These are phyloP conservation scores for Cercophora scortea DNA, from an alignment of 495 filamentous ascomycete genomes.

Conservation along the genomic window DNA sequence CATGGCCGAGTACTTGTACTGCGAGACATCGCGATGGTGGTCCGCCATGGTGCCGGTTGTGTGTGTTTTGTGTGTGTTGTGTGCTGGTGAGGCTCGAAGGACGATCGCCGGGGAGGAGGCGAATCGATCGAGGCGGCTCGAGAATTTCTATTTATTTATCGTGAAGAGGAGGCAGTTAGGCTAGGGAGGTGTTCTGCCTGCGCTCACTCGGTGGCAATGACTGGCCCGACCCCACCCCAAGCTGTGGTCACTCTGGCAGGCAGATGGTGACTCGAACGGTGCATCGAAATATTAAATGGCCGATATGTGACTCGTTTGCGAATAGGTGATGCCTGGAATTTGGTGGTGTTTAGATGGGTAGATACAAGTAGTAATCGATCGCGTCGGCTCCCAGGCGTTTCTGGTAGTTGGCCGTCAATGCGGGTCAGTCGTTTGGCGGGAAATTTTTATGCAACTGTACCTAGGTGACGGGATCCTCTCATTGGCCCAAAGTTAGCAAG, in stretches of 20 bases:
- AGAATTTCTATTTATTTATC: too few species aligned
- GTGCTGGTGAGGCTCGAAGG: neutral
- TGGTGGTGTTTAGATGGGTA: conserved; percentile 2
- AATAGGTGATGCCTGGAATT: neutral
- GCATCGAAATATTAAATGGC: conserved; percentile 12
- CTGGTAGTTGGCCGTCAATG: neutral
- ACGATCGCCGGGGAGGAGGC: neutral
- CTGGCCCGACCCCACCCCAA: conserved; percentile 11
- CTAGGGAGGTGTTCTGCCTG: neutral
- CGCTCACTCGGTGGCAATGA: conserved; percentile 3
- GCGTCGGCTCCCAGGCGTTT: neutral
- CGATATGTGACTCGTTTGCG: neutral
- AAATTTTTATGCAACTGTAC: conserved; percentile 15
- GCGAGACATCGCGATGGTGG: conserved; percentile 78
- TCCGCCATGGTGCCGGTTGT: conserved; percentile 60
- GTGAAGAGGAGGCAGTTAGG: too few species aligned
- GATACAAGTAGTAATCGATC: neutral
- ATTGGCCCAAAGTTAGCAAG: conserved; percentile 8
- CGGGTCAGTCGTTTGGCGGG: conserved; percentile 5
- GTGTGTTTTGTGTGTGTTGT: neutral
- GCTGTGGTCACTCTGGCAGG: conserved; percentile 7
- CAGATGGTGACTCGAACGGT: neutral
- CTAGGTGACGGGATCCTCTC: conserved; percentile 4
- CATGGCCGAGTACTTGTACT: conserved; percentile 99
- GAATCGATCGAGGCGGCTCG: too few species aligned